These are phyloP conservation scores for Candida montana DNA, from an alignment of 805 yeast species.

Conservation along the genomic window DNA sequence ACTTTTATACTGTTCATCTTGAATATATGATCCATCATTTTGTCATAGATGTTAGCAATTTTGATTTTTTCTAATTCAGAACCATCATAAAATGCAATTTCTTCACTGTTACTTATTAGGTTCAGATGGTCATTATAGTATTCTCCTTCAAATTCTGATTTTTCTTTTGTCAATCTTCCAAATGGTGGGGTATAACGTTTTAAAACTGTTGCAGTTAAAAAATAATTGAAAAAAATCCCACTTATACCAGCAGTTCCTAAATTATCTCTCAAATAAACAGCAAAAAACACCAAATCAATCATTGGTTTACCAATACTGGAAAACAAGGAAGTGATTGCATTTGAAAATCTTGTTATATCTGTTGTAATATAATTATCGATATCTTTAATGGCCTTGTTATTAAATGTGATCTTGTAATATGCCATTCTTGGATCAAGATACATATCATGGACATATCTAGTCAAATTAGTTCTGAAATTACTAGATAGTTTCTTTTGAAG, in stretches of 20 bases:
- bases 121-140: slow-evolving; percentile 83
- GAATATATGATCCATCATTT: slow-evolving; percentile 49
- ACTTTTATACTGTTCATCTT: slow-evolving; percentile 55
- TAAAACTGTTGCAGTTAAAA: slow-evolving; percentile 69
- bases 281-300: slow-evolving; percentile 78
- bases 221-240: slow-evolving; percentile 79
- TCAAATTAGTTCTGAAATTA: slow-evolving; percentile 77
- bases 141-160: slow-evolving; percentile 80
- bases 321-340: slow-evolving; percentile 74
- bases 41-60: slow-evolving; percentile 52
- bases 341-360: slow-evolving; percentile 76
- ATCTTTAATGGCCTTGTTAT: slow-evolving; percentile 46
- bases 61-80: slow-evolving; percentile 69
- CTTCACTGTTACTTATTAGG: slow-evolving; percentile 85
- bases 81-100: slow-evolving; percentile 91
- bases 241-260: slow-evolving; percentile 82
- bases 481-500: slow-evolving; percentile 71
- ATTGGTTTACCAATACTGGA: slow-evolving; percentile 90
- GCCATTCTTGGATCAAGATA: slow-evolving; percentile 77
- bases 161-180: slow-evolving; percentile 66
- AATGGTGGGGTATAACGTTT: slow-evolving; percentile 78
- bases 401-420: slow-evolving; percentile 70
- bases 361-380: slow-evolving; percentile 79
- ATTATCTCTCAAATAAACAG: slow-evolving; percentile 76
- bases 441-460: slow-evolving; percentile 84